Evolutionary conservation across 2,329 filamentous ascomycete species (phyloP).

Genomic region (Onygenales sp.): DNA sequence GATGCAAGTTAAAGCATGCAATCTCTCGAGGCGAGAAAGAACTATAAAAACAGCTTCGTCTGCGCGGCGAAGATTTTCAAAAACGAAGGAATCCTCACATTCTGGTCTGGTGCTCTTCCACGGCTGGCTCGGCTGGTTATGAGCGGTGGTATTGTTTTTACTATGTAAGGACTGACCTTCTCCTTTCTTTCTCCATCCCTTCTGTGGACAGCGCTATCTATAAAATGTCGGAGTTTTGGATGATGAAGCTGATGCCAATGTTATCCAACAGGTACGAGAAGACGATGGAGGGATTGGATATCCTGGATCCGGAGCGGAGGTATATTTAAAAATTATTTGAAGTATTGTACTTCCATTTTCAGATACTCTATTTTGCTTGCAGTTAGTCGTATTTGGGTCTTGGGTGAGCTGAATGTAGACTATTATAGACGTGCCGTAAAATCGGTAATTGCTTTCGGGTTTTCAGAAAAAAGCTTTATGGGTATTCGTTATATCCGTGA

Average conservation of each 20-base stretch:
- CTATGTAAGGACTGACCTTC: slow-evolving; percentile 50
- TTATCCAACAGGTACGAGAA: slow-evolving; percentile 63
- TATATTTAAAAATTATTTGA: slow-evolving; percentile 53
- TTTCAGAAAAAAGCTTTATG: too few species aligned
- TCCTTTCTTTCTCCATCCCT: slow-evolving; percentile 7
- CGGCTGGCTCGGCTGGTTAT: slow-evolving; percentile 74
- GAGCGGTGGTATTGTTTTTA: slow-evolving; percentile 95
- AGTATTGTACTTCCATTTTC: background rate
- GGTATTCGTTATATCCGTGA: too few species aligned
- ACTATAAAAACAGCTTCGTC: slow-evolving; percentile 80
- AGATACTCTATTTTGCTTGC: too few species aligned
- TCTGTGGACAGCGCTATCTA: background rate
- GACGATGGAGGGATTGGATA: slow-evolving; percentile 78
- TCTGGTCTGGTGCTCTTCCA: slow-evolving; percentile 90
- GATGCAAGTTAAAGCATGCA: slow-evolving; percentile 62
- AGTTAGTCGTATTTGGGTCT: too few species aligned
- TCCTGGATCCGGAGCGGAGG: slow-evolving; percentile 68
- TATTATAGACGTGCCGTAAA: too few species aligned
- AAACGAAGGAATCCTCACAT: slow-evolving; percentile 79
- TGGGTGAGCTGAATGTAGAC: too few species aligned
- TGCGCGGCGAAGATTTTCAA: slow-evolving; percentile 77
- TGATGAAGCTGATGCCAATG: slow-evolving; percentile 7
- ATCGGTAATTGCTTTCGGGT: too few species aligned
- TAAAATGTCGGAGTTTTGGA: background rate
- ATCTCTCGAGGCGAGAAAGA: slow-evolving; percentile 70